These are phyloP conservation scores for Chaetothyriales sp. DNA, from an alignment of 2,329 filamentous ascomycete species.

Conservation along the genomic window DNA sequence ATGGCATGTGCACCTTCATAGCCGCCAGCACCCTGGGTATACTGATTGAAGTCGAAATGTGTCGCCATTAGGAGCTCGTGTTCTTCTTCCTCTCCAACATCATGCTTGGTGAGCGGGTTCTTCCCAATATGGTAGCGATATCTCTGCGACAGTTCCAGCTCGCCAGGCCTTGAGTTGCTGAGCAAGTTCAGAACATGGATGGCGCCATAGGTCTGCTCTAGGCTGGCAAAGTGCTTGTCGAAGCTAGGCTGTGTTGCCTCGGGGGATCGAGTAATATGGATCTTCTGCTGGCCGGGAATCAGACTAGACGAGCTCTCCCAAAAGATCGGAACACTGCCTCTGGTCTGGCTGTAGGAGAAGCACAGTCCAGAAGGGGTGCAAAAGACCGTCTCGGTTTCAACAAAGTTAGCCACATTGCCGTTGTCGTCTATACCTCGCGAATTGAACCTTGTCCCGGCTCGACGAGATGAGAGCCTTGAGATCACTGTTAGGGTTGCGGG, in stretches of 20 bases:
- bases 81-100: conserved; percentile 36
- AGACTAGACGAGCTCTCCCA: conserved; percentile 90
- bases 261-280: conserved; percentile 70
- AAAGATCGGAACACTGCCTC: conserved; percentile 87
- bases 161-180: conserved; percentile 75
- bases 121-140: conserved; percentile 65
- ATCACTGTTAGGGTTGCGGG: conserved; percentile 79
- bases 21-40: conserved; percentile 70
- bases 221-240: conserved; percentile 80
- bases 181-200: conserved; percentile 87
- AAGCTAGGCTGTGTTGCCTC: conserved; percentile 92
- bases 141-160: conserved; percentile 64
- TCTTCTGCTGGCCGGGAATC: conserved; percentile 85
- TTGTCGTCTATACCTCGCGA: conserved; percentile 95
- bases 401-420: conserved; percentile 93
- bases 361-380: conserved; percentile 63
- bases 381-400: conserved; percentile 91
- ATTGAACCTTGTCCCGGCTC: conserved; percentile 92
- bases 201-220: conserved; percentile 74
- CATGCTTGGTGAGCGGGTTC: conserved; percentile 50
- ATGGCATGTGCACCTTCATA: conserved; percentile 88
- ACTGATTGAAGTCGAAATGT: conserved; percentile 92
- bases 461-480: conserved; percentile 74
- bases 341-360: conserved; percentile 86
- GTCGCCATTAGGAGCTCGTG: conserved; percentile 65